A percentile compares a stretch with the other conserved stretches of the same genome.
phyloP scores from a whole-genome alignment of 805 yeast genomes.

The Monosporozyma aerobia region DNA sequence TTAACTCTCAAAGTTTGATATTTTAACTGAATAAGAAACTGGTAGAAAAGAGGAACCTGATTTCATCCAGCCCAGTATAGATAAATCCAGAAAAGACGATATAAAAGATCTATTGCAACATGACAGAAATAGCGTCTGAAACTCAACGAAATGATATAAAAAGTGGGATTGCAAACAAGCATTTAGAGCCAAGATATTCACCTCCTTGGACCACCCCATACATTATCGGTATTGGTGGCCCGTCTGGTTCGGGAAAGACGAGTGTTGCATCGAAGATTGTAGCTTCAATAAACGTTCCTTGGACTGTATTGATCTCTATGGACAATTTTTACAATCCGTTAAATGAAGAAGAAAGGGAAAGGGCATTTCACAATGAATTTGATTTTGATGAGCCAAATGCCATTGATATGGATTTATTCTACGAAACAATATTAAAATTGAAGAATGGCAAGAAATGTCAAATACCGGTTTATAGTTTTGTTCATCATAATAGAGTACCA shows the following conservation, averaged over 20 bases:
- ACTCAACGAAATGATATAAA: background rate
- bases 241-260: constrained; percentile 88
- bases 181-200: constrained; percentile 31
- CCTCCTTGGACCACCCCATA: constrained; percentile 91
- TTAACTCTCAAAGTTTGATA: background rate
- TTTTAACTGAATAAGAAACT: background rate
- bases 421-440: constrained; percentile 51
- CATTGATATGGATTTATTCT: constrained; percentile 65
- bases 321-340: constrained; percentile 87
- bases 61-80: no score
- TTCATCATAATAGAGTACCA: constrained; percentile 51
- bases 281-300: constrained; percentile 72
- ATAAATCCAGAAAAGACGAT: no score
- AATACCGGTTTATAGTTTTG: constrained; percentile 65
- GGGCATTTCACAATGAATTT: constrained; percentile 60
- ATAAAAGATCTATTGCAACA: background rate
- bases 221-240: constrained; percentile 80
- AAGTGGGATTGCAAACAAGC: background rate
- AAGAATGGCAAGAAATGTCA: constrained; percentile 61
- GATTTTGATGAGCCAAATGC: constrained; percentile 89
- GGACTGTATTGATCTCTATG: constrained; percentile 84
- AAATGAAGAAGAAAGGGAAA: constrained; percentile 45
- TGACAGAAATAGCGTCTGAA: background rate
- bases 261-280: constrained; percentile 81
- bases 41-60: background rate